Evolutionary conservation across 805 yeast genomes (phyloP), one percentile per base, ranked within the genome.

Genomic region (Zygotorulaspora danielsina): DNA sequence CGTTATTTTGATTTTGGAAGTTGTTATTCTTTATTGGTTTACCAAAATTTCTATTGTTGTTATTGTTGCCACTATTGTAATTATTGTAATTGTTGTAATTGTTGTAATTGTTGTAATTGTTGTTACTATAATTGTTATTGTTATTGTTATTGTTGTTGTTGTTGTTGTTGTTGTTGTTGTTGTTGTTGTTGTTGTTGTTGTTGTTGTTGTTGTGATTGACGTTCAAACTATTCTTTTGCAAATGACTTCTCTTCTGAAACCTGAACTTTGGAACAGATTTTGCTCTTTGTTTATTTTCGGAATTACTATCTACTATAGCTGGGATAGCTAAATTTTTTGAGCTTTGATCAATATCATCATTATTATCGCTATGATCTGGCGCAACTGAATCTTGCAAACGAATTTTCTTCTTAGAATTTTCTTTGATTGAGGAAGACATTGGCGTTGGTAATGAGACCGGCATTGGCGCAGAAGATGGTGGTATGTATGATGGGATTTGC

Each of bases 371-470:
- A 15, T 24, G 18, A 12, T 21, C 24, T 4, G 35, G 24, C 31
- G 30, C 20, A 21, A 25, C 30, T 6, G 19, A 12, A 12, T 30
- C 29, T 18, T 34, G 15, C 19, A 31, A 12, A 20, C 19, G 31
- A 21, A 36, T 38, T n/a, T 15, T 34, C 25, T 48, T 44, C 19
- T 37, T 39, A 18, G 29, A 18, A 5, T 22, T 36, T 24, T 34
- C 39, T 11, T 31, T 48, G 32, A 44, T 45, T 8, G 46, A 36
- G 9, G 59, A 54, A 3, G 59, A 42, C 6, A 55, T 33, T 6
- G 62, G 60, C 3, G 61, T 54, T n/a, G 61, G 59, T 37, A 55
- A 44, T 12, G 58, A 43, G n/a, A 53, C 59, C 5, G 62, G 61
- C 12, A 41, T 48, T 2, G 50, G 46, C 15, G 62, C 59, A 10